phyloP scores from a whole-genome alignment of 1,139 yeast species.

The Kurtzmaniella quercitrusa region DNA sequence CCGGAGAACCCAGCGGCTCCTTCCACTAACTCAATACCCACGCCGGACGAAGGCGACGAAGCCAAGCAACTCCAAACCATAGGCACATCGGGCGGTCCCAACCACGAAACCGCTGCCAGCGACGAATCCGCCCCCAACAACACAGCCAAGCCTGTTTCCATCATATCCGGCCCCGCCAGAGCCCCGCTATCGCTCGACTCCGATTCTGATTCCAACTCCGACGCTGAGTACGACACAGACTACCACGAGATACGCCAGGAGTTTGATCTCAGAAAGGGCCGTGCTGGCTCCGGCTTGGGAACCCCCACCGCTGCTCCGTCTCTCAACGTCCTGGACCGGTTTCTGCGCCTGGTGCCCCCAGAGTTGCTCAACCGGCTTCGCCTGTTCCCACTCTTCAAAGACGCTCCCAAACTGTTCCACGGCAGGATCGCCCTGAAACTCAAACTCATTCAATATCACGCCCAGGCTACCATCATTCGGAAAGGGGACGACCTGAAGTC shows the following conservation, averaged over 20 bases:
- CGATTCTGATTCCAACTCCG: neutral
- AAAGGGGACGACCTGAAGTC: conserved; percentile 73
- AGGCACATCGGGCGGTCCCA: no score
- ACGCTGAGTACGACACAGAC: conserved; percentile 7
- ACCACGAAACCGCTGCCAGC: no score
- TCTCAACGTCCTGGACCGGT: neutral
- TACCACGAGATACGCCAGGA: conserved; percentile 3
- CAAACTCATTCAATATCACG: conserved; percentile 54
- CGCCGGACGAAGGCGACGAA: neutral
- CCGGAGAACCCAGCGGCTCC: neutral
- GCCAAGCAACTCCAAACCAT: neutral
- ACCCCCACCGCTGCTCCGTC: neutral
- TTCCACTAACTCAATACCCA: neutral
- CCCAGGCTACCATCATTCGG: conserved; percentile 64
- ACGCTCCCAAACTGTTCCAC: conserved; percentile 64
- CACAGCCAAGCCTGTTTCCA: no score
- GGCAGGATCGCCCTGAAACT: conserved; percentile 55
- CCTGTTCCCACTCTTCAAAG: conserved; percentile 57
- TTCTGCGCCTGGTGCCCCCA: conserved; percentile 33
- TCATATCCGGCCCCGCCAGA: no score
- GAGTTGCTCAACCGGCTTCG: conserved; percentile 50
- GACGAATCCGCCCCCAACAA: no score
- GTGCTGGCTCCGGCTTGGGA: neutral
- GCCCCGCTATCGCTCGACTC: neutral
- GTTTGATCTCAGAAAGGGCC: neutral